Base-by-base conservation (phyloP, 2,329 filamentous ascomycete species). In the Claviceps pazoutovae region DNA sequence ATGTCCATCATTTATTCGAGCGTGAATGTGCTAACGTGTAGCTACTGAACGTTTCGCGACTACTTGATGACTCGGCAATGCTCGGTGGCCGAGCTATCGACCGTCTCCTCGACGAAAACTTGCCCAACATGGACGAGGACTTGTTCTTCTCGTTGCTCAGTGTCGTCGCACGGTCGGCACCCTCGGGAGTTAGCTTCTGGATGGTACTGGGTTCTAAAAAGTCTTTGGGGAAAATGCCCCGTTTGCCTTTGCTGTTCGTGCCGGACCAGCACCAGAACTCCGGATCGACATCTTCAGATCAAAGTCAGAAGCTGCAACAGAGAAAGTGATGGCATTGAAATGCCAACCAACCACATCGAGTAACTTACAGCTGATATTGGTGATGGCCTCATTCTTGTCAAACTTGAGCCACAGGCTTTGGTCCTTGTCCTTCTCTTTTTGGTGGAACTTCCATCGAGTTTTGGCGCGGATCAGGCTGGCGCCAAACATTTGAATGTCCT, bases 341-440 rank as follows among this genome's bases (percentile, higher is more conserved):
- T 13, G 21, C 13, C 16, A 34, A 11, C 17, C 21, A 41, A 30
- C 16, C 8, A 48, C 21, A 19, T 19, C 9, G 19, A 23, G 4
- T 9, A n/a, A 71, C 74, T 69, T 60, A 75, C 75, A 78, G 50
- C 66, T 68, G 23, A 79, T 87, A 65, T 83, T 87, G 56, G 74
- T 80, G 16, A 85, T 83, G 3, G 74, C 71, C 56, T 86, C 83
- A 19, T 79, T 79, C 61, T 82, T 83, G 34, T 83, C 80, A 59
- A 86, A 78, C 56, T 68, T 72, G n/a, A 80, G 65, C 77, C 77
- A 80, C 11, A 71, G 62, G 30, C 68, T 68, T 21, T 64, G 66
- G 16, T 71, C 68, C 50, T 69, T 69, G 9, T 71, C 68, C 48
- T 69, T 68, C 21, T 68, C 64, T 56, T 71, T 74, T 38, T 71